phyloP scores from a whole-genome alignment of 1,284 basidiomycete genomes.

The Microbotryum lychnidis-dioicae region DNA sequence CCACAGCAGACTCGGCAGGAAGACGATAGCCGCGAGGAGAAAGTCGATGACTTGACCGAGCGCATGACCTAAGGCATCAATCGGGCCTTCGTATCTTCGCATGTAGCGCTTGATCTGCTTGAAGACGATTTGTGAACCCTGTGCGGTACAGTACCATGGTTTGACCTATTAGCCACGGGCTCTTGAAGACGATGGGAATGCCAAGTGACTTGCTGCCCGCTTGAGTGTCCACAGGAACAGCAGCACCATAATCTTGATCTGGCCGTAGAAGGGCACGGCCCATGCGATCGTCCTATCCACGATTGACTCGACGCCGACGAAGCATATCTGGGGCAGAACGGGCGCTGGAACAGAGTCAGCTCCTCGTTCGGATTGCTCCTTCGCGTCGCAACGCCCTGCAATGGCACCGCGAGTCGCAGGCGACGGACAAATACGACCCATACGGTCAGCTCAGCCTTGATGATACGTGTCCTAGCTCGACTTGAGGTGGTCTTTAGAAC shows the following conservation, averaged over 20 bases:
- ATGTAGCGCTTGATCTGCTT: constrained; percentile 20
- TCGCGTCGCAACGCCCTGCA: no score
- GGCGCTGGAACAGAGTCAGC: no score
- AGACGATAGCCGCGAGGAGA: background rate
- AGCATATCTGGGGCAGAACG: constrained; percentile 3
- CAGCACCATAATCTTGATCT: constrained; percentile 15
- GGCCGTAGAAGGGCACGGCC: constrained; percentile 19
- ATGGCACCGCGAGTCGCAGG: no score
- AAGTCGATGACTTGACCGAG: constrained; percentile 15
- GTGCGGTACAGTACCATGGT: background rate
- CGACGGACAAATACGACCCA: no score
- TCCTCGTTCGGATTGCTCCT: no score
- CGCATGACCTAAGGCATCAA: constrained; percentile 21
- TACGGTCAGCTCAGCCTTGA: no score
- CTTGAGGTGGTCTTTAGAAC: no score
- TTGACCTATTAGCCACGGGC: background rate
- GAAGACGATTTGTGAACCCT: constrained; percentile 23
- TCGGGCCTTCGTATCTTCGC: constrained; percentile 19
- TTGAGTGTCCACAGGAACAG: constrained; percentile 9
- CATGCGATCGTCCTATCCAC: constrained; percentile 11
- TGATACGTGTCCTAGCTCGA: no score
- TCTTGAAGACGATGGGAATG: background rate
- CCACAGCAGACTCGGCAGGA: constrained; percentile 2
- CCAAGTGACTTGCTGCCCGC: constrained; percentile 2
- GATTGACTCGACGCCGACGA: constrained; percentile 6